phyloP scores from a whole-genome alignment of 805 yeast genomes.

The Millerago galiae region DNA sequence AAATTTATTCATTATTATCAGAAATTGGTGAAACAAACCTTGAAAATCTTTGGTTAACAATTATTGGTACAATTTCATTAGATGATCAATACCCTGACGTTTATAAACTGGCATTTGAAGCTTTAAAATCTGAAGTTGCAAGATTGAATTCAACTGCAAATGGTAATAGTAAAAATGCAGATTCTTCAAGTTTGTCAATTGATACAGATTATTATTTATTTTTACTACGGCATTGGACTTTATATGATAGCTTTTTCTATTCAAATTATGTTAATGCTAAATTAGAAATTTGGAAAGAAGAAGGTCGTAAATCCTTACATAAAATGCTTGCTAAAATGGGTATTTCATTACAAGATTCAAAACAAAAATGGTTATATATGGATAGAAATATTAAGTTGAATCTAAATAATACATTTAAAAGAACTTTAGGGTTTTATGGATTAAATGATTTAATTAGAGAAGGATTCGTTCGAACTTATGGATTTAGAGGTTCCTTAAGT shows the following conservation, averaged over 20 bases:
- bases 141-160: conserved; percentile 47
- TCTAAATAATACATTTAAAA: conserved; percentile 59
- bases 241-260: conserved; percentile 85
- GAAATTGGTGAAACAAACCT: conserved; percentile 73
- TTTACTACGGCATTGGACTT: conserved; percentile 84
- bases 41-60: conserved; percentile 76
- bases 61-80: conserved; percentile 81
- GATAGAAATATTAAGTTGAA: conserved; percentile 72
- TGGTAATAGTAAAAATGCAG: conserved; percentile 30
- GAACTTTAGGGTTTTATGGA: conserved; percentile 69
- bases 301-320: conserved; percentile 79
- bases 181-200: conserved; percentile 44
- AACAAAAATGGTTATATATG: conserved; percentile 89
- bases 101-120: conserved; percentile 64
- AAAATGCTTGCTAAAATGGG: conserved; percentile 97
- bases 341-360: conserved; percentile 78
- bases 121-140: conserved; percentile 75
- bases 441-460: conserved; percentile 76
- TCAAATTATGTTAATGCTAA: conserved; percentile 90
- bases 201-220: conserved; percentile 86
- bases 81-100: conserved; percentile 69
- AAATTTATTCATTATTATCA: conserved; percentile 73
- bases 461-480: conserved; percentile 83
- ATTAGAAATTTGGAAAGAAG: conserved; percentile 82
- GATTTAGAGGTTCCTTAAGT: conserved; percentile 78